Percentiles rank a stretch among this genome's conserved stretches.
phyloP scores from a whole-genome alignment of 2,329 filamentous ascomycete species.

The Lachnellula occidentalis region DNA sequence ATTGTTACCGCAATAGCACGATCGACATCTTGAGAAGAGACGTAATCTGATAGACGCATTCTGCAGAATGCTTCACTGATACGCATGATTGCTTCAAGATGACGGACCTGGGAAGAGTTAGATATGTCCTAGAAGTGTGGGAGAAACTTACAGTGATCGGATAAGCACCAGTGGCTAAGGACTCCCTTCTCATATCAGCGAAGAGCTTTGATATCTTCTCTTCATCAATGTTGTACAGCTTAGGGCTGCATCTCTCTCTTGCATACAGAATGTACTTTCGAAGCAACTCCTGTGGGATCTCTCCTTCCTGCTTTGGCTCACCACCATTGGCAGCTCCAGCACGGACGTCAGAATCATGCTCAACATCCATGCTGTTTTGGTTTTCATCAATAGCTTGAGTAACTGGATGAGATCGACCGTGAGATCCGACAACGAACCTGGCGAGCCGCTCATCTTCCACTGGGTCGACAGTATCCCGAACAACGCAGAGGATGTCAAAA shows the following conservation, averaged over 20 bases:
- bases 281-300: constrained; percentile 85
- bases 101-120: constrained; percentile 64
- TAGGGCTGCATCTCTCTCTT: constrained; percentile 80
- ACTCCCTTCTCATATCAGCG: constrained; percentile 92
- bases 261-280: constrained; percentile 97
- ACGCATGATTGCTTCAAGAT: constrained; percentile 95
- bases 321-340: constrained; percentile 37
- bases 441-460: constrained; percentile 88
- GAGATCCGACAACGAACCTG: constrained; percentile 89
- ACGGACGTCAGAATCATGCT: constrained; percentile 46
- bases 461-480: constrained; percentile 91
- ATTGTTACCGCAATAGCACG: constrained; percentile 95
- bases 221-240: constrained; percentile 95
- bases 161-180: constrained; percentile 88
- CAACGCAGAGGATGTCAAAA: constrained; percentile 96
- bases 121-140: not conserved
- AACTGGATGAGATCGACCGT: constrained; percentile 79
- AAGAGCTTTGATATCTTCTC: constrained; percentile 94
- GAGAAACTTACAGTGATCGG: constrained; percentile 79
- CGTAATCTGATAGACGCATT: constrained; percentile 97
- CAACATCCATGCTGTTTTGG: constrained; percentile 56
- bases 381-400: constrained; percentile 42
- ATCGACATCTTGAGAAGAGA: constrained; percentile 84
- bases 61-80: constrained; percentile 92
- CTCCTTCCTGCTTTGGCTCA: constrained; percentile 52